phyloP scores from a whole-genome alignment of 177 flowering plant species.

The Telopea speciosissima region DNA sequence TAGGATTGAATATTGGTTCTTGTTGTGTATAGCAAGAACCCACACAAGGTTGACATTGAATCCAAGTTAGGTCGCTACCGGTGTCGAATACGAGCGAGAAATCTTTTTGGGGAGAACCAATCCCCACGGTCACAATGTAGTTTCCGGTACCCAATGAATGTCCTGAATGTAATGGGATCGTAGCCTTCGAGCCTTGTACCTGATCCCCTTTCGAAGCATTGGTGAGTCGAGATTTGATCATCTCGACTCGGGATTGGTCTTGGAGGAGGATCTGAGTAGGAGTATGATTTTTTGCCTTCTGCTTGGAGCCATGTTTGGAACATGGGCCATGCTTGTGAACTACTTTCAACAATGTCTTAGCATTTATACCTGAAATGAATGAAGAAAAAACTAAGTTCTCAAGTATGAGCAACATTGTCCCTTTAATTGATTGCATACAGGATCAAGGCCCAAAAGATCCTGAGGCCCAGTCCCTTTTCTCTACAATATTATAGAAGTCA shows the following conservation, averaged over 20 bases:
- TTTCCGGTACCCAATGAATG: slow-evolving; percentile 29
- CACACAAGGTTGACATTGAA: slow-evolving; percentile 57
- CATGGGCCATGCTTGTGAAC: slow-evolving; percentile 37
- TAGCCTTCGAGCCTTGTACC: slow-evolving; percentile 7
- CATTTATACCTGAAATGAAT: background rate
- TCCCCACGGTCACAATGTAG: slow-evolving; percentile 43
- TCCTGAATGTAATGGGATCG: slow-evolving; percentile 31
- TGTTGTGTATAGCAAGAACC: slow-evolving; percentile 33
- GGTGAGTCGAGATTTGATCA: slow-evolving; percentile 25
- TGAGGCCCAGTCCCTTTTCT: background rate
- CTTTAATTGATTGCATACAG: background rate
- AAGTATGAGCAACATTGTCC: too few species aligned
- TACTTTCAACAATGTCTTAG: slow-evolving; percentile 12
- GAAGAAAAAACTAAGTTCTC: background rate
- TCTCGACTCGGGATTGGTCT: slow-evolving; percentile 45
- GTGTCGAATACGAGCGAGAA: slow-evolving; percentile 49
- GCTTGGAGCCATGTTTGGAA: slow-evolving; percentile 7
- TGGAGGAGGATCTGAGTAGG: slow-evolving; percentile 19
- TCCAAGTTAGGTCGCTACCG: slow-evolving; percentile 67
- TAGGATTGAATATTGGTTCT: slow-evolving; percentile 48
- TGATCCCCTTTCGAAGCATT: background rate
- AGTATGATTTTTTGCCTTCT: background rate
- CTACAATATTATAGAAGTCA: background rate
- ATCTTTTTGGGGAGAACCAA: slow-evolving; percentile 52
- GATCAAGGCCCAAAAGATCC: background rate